A percentile compares a stretch with the other conserved stretches of the same genome.
These are phyloP conservation scores for Kalanchoe fedtschenkoi DNA, from an alignment of 164 flowering plant genomes.

Conservation along the genomic window DNA sequence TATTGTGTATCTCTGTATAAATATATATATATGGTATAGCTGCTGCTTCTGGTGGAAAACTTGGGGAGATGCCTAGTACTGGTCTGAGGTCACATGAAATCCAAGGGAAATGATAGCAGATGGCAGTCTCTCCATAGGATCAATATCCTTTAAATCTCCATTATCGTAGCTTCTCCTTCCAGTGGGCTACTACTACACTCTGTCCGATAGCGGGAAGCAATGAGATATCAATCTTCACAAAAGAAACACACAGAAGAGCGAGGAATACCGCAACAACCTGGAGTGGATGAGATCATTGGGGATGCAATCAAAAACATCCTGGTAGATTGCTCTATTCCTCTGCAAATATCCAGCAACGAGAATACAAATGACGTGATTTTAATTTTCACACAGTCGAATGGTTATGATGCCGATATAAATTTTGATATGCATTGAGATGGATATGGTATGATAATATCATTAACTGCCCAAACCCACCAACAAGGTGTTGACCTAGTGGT, in stretches of 20 bases:
- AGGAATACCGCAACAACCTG: conserved; percentile 36
- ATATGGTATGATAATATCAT: too few relatives aligned
- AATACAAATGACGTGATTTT: too few relatives aligned
- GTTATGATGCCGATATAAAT: too few relatives aligned
- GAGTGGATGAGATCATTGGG: conserved; percentile 84
- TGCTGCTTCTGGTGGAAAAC: conserved; percentile 85
- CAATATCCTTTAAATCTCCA: too few relatives aligned
- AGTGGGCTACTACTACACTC: conserved; percentile 37
- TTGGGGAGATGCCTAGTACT: conserved; percentile 80
- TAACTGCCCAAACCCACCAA: too few relatives aligned
- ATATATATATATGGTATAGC: too few relatives aligned
- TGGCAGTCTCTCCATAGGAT: conserved; percentile 54
- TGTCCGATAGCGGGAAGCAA: conserved; percentile 53
- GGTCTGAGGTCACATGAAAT: conserved; percentile 94
- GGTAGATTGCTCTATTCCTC: conserved; percentile 78
- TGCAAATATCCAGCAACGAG: conserved; percentile 17
- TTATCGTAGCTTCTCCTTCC: conserved; percentile 65
- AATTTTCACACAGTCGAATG: too few relatives aligned
- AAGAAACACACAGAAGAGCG: not conserved
- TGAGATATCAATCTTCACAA: not conserved
- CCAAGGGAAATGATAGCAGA: conserved; percentile 76
- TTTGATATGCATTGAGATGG: too few relatives aligned
- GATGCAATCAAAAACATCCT: conserved; percentile 82
- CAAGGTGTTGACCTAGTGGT: too few relatives aligned
- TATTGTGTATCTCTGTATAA: too few relatives aligned